A percentile compares a stretch with the other conserved stretches of the same genome.
Conservation (phyloP, 306 rosid species). For the Lathyrus sativus region DNA sequence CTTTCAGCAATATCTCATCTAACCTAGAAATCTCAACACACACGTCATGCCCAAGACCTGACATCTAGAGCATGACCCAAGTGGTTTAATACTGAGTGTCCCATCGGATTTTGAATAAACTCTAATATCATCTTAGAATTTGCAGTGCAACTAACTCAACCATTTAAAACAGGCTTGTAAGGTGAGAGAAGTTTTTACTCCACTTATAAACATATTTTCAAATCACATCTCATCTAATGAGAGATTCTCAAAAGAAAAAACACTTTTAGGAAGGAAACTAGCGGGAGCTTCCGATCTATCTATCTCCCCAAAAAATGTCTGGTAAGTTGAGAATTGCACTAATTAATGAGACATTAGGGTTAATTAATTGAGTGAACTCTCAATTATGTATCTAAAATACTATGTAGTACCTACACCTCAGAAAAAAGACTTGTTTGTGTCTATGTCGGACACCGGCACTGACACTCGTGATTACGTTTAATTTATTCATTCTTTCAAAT, state of each 20-base stretch:
- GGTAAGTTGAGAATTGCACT: neutral
- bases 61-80: neutral
- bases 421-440: no score
- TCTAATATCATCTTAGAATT: neutral
- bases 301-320: neutral
- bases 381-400: neutral
- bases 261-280: neutral
- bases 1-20: neutral
- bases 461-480: no score
- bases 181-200: neutral
- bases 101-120: neutral
- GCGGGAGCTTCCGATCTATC: neutral
- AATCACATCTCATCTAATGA: neutral
- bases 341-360: neutral
- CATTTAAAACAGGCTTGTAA: neutral
- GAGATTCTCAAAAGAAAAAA: neutral
- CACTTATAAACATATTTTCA: neutral
- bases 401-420: no score
- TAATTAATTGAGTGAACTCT: slow-evolving; percentile 24
- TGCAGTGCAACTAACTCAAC: neutral
- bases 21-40: neutral
- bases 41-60: neutral
- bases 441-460: no score
- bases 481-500: no score
- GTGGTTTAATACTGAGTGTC: neutral